Base-by-base conservation (phyloP, 208 protist genomes). In the Trypanosoma avium region DNA sequence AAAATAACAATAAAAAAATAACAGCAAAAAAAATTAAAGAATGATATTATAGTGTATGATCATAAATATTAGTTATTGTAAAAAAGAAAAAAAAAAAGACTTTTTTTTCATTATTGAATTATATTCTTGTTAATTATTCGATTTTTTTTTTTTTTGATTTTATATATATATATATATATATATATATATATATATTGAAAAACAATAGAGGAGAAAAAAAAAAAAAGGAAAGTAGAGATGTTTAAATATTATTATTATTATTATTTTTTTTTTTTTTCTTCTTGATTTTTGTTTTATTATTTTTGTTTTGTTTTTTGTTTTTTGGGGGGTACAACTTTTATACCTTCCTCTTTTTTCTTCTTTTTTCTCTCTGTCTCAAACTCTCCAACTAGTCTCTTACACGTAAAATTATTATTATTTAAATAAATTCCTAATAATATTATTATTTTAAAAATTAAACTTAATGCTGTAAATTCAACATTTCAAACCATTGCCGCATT, bases 401-500 rank as follows among this genome's bases (percentile, higher is more conserved):
- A n/a, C n/a, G n/a, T 45, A 48, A 12, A 24, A 19, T 49, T 59
- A 38, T 35, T 12, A 36, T 19, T 54, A 66, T 57, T 24, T 42
- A 50, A 27, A 32, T 24, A n/a, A 8, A 9, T 29, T 8, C 48
- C 3, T 4, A 9, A 8, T 24, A 30, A 24, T 54, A 30, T 49
- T 2, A 42, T 47, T 30, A 24, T 54, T 54, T 17, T 54, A 17
- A 17, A n/a, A n/a, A n/a, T n/a, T 9, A 10, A 26, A 19, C 35
- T 47, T 50, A 75, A 32, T 75, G 50, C 38, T 79, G 72, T 4
- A 80, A 42, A 60, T 93, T 96, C n/a, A 96, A 72, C 43, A 94
- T 46, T 62, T 96, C 91, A 65, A 99, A 98, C 98, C 98, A 99
- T 89, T 99, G 99, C 26, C 98, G 84, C 63, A 99, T 90, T 8